Evolutionary conservation across 1,284 basidiomycete species (phyloP).

Genomic region (Tilletia indica): DNA sequence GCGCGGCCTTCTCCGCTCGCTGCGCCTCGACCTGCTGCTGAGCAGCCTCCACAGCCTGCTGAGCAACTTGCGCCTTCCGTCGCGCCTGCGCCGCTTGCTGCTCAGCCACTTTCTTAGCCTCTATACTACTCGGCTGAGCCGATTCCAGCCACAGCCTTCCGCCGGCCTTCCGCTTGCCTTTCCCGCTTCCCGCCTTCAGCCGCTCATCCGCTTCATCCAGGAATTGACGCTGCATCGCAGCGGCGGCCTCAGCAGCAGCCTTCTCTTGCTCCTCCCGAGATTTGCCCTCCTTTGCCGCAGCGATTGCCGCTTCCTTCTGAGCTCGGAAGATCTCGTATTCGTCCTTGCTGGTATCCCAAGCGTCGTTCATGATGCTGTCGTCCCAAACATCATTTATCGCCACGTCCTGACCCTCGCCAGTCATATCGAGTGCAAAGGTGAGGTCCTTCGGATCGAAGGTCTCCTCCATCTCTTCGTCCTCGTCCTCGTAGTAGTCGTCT

Average conservation of each 20-base stretch:
- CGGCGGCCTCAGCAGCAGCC: slow-evolving; percentile 1
- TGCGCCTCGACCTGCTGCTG: neutral
- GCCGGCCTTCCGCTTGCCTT: slow-evolving; percentile 7
- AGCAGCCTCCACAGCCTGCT: neutral
- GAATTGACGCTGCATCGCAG: neutral
- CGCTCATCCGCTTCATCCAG: neutral
- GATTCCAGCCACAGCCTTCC: neutral
- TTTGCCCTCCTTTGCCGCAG: neutral
- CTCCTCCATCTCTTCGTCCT: neutral
- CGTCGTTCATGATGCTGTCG: slow-evolving; percentile 27
- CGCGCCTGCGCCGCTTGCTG: neutral
- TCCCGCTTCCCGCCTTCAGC: neutral
- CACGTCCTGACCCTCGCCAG: neutral
- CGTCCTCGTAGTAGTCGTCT: neutral
- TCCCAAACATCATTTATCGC: slow-evolving; percentile 29
- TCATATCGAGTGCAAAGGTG: neutral
- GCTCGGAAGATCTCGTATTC: slow-evolving; percentile 29
- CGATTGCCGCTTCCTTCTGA: neutral
- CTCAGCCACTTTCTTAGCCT: neutral
- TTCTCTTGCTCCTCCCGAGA: neutral
- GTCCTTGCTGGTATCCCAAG: slow-evolving; percentile 27
- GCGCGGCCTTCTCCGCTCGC: neutral
- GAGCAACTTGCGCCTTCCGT: neutral
- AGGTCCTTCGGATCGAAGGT: neutral
- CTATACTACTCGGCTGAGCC: neutral